A percentile compares a stretch with the other conserved stretches of the same genome.
Evolutionary conservation across 257 asterid species (phyloP).

Genomic region (Dorcoceras hygrometricum): DNA sequence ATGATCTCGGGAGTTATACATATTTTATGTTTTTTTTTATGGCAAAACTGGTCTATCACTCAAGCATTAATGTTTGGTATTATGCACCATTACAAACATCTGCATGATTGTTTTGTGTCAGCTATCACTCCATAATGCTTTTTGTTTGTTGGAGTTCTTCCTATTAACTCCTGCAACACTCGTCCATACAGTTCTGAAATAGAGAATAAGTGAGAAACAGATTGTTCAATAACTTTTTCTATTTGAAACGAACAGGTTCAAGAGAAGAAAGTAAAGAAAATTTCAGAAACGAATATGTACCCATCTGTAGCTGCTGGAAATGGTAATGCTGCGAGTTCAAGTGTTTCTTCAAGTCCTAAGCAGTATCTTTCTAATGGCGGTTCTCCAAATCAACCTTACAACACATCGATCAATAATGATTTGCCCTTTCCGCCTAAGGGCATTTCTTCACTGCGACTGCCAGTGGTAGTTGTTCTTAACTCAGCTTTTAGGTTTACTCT

Average conservation of each 20-base stretch:
- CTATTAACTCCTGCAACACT: no score
- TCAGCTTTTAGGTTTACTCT: slow-evolving; percentile 26
- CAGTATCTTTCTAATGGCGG: slow-evolving; percentile 55
- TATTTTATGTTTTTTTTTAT: neutral
- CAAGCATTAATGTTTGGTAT: no score
- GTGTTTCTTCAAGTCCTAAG: slow-evolving; percentile 46
- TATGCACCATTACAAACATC: no score
- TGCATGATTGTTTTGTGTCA: no score
- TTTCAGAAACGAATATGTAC: slow-evolving; percentile 50
- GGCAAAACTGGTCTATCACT: neutral
- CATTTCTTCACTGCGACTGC: slow-evolving; percentile 58
- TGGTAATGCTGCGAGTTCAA: slow-evolving; percentile 54
- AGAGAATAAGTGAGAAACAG: slow-evolving; percentile 3
- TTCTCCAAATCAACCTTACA: slow-evolving; percentile 44
- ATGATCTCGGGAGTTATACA: neutral
- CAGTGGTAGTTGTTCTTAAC: slow-evolving; percentile 78
- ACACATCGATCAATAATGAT: slow-evolving; percentile 44
- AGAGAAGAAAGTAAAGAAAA: slow-evolving; percentile 72
- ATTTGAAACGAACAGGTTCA: slow-evolving; percentile 51
- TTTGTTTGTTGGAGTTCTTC: no score
- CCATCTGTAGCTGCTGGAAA: slow-evolving; percentile 48
- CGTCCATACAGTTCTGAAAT: neutral
- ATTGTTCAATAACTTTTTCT: slow-evolving; percentile 12
- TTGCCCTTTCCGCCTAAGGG: slow-evolving; percentile 49
- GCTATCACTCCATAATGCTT: no score